Conservation (phyloP, 352 stramenopile genomes). For the Phytopythium montanum region DNA sequence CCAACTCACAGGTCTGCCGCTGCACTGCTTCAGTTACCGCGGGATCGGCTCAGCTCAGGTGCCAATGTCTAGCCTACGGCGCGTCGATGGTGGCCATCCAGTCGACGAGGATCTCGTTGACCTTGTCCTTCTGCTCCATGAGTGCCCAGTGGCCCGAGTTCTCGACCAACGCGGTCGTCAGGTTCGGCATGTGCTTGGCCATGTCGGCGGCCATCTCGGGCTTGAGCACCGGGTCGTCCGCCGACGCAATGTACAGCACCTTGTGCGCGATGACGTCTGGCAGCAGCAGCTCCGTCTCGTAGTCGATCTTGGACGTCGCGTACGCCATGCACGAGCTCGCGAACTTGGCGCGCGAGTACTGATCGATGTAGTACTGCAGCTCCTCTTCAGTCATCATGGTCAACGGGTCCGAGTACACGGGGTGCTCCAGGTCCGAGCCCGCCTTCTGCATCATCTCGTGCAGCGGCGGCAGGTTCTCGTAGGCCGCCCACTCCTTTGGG, state of each 20-base stretch:
- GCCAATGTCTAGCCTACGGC: neutral
- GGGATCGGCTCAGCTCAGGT: no score
- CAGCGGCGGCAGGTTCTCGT: conserved; percentile 15
- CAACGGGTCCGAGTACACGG: conserved; percentile 32
- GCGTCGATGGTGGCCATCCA: conserved; percentile 30
- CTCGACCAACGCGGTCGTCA: conserved; percentile 33
- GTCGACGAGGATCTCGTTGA: conserved; percentile 33
- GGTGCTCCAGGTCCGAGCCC: conserved; percentile 20
- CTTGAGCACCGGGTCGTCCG: conserved; percentile 38
- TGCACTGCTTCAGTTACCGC: no score
- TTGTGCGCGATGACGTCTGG: conserved; percentile 27
- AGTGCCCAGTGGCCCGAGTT: conserved; percentile 37
- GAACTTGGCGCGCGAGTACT: conserved; percentile 38
- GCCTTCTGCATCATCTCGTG: conserved; percentile 21
- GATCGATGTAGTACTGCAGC: conserved; percentile 39
- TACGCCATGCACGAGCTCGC: conserved; percentile 33
- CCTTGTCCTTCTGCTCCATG: conserved; percentile 31
- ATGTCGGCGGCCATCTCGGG: conserved; percentile 38
- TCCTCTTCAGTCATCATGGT: conserved; percentile 37
- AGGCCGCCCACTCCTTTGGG: conserved; percentile 16
- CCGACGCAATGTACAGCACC: conserved; percentile 38
- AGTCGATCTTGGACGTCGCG: conserved; percentile 36
- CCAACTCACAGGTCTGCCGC: neutral
- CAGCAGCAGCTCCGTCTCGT: conserved; percentile 34
- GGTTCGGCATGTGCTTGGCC: conserved; percentile 33